phyloP scores from a whole-genome alignment of 208 protist species.

The Wallacemonas rigidus region DNA sequence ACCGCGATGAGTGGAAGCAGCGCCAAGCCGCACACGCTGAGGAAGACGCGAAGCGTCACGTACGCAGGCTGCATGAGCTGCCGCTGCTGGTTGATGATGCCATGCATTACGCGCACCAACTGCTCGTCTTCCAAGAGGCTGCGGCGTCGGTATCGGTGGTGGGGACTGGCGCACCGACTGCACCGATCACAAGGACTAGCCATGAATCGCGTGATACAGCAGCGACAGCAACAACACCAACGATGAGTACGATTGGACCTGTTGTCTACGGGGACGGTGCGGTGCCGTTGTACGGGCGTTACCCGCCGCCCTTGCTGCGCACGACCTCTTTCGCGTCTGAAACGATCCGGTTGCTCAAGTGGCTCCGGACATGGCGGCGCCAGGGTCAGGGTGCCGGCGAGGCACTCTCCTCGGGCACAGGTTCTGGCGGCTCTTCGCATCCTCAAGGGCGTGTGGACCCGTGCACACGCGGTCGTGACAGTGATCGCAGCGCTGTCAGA shows the following conservation, averaged over 20 bases:
- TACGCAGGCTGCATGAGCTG: conserved; percentile 20
- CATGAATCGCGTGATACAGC: not conserved
- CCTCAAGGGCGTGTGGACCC: too few relatives aligned
- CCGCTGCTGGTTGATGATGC: conserved; percentile 41
- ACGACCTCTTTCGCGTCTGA: conserved; percentile 64
- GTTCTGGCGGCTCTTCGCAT: too few relatives aligned
- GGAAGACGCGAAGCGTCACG: not conserved
- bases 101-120: conserved; percentile 29
- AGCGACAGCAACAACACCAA: not conserved
- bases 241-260: conserved; percentile 4
- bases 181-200: too few relatives aligned
- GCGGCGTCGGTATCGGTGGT: not conserved
- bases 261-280: conserved; percentile 8
- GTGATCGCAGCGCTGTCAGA: too few relatives aligned
- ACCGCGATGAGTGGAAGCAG: conserved; percentile 2
- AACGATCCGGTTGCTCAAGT: conserved; percentile 68
- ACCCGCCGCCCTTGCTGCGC: conserved; percentile 77
- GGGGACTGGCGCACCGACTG: too few relatives aligned
- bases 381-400: conserved; percentile 12
- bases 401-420: too few relatives aligned
- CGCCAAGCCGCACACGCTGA: not conserved
- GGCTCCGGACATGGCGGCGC: conserved; percentile 73
- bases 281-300: conserved; percentile 59
- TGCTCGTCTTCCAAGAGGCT: not conserved
- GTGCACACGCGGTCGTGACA: too few relatives aligned